A percentile compares a stretch with the other conserved stretches of the same genome.
phyloP scores from a whole-genome alignment of 257 asterid species.

The Orobanche coerulescens region DNA sequence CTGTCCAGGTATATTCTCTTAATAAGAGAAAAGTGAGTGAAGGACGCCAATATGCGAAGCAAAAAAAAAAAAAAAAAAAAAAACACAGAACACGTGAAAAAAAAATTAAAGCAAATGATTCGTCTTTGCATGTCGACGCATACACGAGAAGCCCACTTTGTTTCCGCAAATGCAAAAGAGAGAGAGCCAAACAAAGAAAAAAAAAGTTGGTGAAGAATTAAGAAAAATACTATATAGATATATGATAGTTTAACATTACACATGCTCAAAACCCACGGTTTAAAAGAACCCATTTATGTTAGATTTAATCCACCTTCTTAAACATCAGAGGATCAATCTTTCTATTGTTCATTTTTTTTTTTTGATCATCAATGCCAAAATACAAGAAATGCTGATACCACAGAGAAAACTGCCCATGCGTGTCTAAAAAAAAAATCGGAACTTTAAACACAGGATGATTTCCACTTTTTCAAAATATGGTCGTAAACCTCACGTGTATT shows the following conservation, averaged over 20 bases:
- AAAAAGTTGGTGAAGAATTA: neutral
- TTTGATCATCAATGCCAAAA: no score
- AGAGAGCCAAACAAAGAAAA: neutral
- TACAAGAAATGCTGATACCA: no score
- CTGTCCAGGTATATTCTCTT: neutral
- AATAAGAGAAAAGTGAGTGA: neutral
- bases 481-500: constrained; percentile 47
- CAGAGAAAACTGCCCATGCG: neutral
- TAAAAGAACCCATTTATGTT: neutral
- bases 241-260: neutral
- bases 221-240: no score
- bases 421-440: neutral
- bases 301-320: neutral
- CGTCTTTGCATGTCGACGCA: neutral
- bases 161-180: neutral
- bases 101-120: neutral
- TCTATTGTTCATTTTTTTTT: neutral
- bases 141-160: no score
- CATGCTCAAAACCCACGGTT: neutral
- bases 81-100: no score
- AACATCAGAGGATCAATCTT: neutral
- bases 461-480: constrained; percentile 51
- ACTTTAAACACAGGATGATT: constrained; percentile 32
- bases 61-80: neutral
- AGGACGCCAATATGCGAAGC: neutral